Evolutionary conservation across 805 yeast genomes (phyloP), one percentile per base, ranked within the genome.

Genomic region (Ogataea trehalophila): DNA sequence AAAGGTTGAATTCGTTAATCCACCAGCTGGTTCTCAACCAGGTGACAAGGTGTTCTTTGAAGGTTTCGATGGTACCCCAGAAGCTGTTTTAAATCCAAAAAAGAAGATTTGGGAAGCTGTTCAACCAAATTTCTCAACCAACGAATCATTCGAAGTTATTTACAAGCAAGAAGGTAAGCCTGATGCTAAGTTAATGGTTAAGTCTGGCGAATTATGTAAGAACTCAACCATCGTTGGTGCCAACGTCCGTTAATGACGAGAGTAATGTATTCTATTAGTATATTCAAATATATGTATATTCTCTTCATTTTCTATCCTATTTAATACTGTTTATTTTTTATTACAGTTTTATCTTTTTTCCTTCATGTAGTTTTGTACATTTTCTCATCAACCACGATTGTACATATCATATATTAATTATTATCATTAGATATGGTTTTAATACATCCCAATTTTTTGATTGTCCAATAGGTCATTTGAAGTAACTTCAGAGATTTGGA

Each of bases 31-130:
- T 16, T 81, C 96, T 39, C 79, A 88, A 72, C 83, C 99, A 13
- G 99, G 99, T 70, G 99, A 94, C 70, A 91, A 90, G 75, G 77
- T 94, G 53, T 92, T 88, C 80, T 94, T 94, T 62, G 96, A 90
- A 72, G 95, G 89, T 49, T 90, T 74, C 68, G 85, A 89, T 62
- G 87, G 89, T 56, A 82, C 80, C 46, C 98, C 99, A 56, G 95
- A 90, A 71, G 80, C 87, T 62, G 92, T 83, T 63, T 76, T 94
- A 70, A 92, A 92, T 74, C 98, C 99, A 60, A 94, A 94, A 84
- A 94, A 94, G 86, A 94, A 94, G 79, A 76, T 91, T 53, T 94
- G 96, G 95, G 99, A 94, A 77, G 79, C 91, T 45, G 75, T 87
- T 55, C 99, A 94, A 76, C 98, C 97, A 44, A 75, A 77, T 51